Conservation (phyloP, 106 monocot species). For the Dendrobium catenatum region DNA sequence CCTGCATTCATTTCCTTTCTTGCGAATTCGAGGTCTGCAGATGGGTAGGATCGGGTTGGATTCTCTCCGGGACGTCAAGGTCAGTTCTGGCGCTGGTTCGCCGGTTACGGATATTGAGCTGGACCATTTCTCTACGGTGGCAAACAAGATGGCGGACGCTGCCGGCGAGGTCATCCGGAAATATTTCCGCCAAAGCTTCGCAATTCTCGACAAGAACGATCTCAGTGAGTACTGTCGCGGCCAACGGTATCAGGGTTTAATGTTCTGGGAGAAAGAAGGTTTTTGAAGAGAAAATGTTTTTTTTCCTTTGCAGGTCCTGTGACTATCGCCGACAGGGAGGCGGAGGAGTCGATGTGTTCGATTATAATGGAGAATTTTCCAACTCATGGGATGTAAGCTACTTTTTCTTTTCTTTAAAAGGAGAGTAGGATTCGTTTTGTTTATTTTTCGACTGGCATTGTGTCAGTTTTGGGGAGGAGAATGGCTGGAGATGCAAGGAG, state of each 20-base stretch:
- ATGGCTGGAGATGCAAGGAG: conserved; percentile 89
- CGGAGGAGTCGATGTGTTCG: conserved; percentile 79
- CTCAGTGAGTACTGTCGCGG: conserved; percentile 39
- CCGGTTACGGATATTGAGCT: neutral
- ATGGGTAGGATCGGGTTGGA: neutral
- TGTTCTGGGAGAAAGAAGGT: neutral
- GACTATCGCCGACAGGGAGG: conserved; percentile 86
- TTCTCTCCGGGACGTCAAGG: neutral
- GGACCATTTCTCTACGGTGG: conserved; percentile 60
- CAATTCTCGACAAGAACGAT: conserved; percentile 79
- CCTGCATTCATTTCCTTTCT: neutral
- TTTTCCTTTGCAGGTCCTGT: conserved; percentile 65
- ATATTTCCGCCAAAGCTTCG: conserved; percentile 82
- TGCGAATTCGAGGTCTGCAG: neutral
- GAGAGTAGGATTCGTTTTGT: neutral
- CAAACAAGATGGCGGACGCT: conserved; percentile 61
- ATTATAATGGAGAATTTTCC: conserved; percentile 70
- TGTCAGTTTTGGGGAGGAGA: conserved; percentile 90
- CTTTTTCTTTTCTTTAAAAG: neutral
- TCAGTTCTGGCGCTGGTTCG: neutral
- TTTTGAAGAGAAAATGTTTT: neutral
- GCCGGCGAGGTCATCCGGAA: conserved; percentile 77
- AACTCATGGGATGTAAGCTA: conserved; percentile 73
- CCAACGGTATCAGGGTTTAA: neutral
- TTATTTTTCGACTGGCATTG: neutral